These are phyloP conservation scores for Triangularia verruculosa DNA, from an alignment of 2,329 filamentous ascomycete species.

Conservation along the genomic window DNA sequence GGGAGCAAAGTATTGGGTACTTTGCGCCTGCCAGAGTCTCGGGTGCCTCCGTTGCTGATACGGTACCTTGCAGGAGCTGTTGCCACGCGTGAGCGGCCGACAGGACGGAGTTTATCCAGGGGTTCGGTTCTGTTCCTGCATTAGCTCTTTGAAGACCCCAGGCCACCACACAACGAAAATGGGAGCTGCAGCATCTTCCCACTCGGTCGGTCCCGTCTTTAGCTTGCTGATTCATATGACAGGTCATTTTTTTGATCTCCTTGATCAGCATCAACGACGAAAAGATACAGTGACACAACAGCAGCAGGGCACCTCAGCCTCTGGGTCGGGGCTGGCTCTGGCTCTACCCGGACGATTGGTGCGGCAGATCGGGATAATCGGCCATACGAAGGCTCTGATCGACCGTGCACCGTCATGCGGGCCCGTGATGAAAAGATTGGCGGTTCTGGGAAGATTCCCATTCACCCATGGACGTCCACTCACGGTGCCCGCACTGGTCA, in stretches of 20 bases:
- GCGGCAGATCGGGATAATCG: neutral
- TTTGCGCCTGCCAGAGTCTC: constrained; percentile 13
- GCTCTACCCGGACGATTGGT: neutral
- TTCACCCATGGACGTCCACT: constrained; percentile 20
- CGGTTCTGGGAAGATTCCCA: constrained; percentile 22
- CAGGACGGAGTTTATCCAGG: constrained; percentile 5
- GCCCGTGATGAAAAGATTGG: constrained; percentile 12
- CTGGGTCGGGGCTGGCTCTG: neutral
- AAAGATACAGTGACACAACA: neutral
- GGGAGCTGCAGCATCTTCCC: constrained; percentile 11
- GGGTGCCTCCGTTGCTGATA: constrained; percentile 17
- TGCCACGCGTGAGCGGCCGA: constrained; percentile 4
- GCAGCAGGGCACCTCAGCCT: too few species aligned
- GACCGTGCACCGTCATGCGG: constrained; percentile 13
- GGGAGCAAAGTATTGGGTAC: constrained; percentile 11
- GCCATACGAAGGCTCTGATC: neutral
- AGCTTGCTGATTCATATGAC: constrained; percentile 3
- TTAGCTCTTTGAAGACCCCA: constrained; percentile 18
- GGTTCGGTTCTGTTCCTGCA: constrained; percentile 22
- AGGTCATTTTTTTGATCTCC: neutral
- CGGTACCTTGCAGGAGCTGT: constrained; percentile 20
- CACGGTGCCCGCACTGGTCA: constrained; percentile 1
- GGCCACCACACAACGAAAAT: neutral
- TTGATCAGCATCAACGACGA: neutral
- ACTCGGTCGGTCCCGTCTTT: constrained; percentile 10